phyloP scores from a whole-genome alignment of 108 stramenopile species.

The Cylindrotheca fusiformis region DNA sequence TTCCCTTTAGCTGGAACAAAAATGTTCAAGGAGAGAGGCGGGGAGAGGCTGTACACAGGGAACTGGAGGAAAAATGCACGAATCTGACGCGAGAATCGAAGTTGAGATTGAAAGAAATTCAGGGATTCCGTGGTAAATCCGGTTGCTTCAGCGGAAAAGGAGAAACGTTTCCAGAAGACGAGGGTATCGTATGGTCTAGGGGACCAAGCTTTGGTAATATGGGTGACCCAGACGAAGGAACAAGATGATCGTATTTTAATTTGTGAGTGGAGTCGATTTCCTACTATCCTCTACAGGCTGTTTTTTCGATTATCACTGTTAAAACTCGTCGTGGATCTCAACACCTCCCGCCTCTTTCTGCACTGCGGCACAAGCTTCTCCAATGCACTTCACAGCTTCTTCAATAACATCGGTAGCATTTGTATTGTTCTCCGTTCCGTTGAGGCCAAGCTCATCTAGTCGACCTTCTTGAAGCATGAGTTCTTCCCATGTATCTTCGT shows the following conservation, averaged over 20 bases:
- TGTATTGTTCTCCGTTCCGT: slow-evolving; percentile 26
- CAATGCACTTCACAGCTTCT: slow-evolving; percentile 7
- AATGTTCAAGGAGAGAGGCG: slow-evolving; percentile 10
- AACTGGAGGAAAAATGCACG: neutral
- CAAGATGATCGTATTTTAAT: too few relatives aligned
- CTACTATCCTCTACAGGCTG: too few relatives aligned
- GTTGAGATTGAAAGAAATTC: slow-evolving; percentile 10
- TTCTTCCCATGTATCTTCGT: slow-evolving; percentile 78
- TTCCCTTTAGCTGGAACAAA: slow-evolving; percentile 10
- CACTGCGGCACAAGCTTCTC: slow-evolving; percentile 6
- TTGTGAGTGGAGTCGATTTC: too few relatives aligned
- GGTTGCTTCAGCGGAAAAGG: slow-evolving; percentile 4
- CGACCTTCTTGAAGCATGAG: slow-evolving; percentile 72
- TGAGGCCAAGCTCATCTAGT: slow-evolving; percentile 44
- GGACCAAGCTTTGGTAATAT: too few relatives aligned
- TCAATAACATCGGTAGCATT: slow-evolving; percentile 18
- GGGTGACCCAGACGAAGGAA: too few relatives aligned
- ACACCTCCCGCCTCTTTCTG: too few relatives aligned
- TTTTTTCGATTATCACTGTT: too few relatives aligned
- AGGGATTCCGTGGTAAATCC: slow-evolving; percentile 15
- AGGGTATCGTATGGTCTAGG: neutral
- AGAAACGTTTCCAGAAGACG: neutral
- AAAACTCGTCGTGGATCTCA: too few relatives aligned
- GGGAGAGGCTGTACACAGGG: neutral
- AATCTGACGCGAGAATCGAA: slow-evolving; percentile 11